These are phyloP conservation scores for Calamus simplicifolius DNA, from an alignment of 176 grass and related monocot genomes.

Conservation along the genomic window DNA sequence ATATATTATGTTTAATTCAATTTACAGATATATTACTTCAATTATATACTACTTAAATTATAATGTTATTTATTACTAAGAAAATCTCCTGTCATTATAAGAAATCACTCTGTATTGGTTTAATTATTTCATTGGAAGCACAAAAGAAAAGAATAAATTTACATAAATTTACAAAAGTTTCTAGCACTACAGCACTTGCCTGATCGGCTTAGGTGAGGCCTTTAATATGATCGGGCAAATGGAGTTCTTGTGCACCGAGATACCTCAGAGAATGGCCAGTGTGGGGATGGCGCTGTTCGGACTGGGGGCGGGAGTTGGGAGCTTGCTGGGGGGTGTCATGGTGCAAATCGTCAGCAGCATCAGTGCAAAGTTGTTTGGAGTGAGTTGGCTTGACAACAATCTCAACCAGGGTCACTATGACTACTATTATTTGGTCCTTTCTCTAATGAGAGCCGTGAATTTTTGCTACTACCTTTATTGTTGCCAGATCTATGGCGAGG, in stretches of 20 bases:
- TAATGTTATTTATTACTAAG: too few relatives aligned
- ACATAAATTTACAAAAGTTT: too few relatives aligned
- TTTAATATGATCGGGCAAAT: constrained; percentile 47
- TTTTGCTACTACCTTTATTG: constrained; percentile 23
- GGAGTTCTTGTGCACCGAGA: constrained; percentile 58
- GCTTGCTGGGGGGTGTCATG: not conserved
- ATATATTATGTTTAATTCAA: too few relatives aligned
- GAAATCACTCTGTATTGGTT: too few relatives aligned
- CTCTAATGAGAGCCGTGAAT: not conserved
- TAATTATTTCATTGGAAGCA: too few relatives aligned
- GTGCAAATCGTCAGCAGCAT: constrained; percentile 14
- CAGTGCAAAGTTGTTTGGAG: not conserved
- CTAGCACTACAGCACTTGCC: constrained; percentile 43
- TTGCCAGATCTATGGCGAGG: constrained; percentile 13
- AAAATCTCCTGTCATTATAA: too few relatives aligned
- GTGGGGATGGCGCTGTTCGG: constrained; percentile 44
- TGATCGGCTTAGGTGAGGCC: constrained; percentile 48
- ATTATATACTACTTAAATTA: too few relatives aligned
- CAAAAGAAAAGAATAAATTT: too few relatives aligned
- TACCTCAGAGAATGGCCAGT: constrained; percentile 59
- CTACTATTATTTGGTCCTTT: constrained; percentile 24
- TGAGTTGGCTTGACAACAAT: constrained; percentile 19
- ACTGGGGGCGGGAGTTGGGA: not conserved
- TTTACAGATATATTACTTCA: too few relatives aligned
- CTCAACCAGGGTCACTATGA: constrained; percentile 24